These are phyloP conservation scores for Oryza australiensis DNA, from an alignment of 176 grass and related monocot species.

Conservation along the genomic window DNA sequence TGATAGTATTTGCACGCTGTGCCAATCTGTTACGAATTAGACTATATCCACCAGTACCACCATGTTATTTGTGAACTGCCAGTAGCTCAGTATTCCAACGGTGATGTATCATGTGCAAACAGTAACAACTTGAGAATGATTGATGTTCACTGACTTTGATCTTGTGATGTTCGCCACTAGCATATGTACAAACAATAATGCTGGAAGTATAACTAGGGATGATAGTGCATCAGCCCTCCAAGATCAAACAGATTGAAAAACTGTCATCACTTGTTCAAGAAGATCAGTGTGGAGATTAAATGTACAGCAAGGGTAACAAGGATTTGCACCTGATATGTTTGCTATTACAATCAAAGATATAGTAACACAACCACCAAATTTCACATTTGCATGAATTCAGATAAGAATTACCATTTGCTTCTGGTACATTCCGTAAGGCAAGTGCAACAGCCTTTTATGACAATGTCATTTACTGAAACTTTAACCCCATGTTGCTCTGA, in stretches of 20 bases:
- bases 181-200: neutral
- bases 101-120: neutral
- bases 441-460: slow-evolving; percentile 99
- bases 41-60: neutral
- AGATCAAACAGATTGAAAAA: neutral
- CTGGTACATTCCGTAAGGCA: slow-evolving; percentile 86
- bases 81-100: slow-evolving; percentile 9
- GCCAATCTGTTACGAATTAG: neutral
- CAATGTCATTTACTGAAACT: slow-evolving; percentile 97
- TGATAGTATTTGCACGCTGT: neutral
- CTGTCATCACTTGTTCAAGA: neutral
- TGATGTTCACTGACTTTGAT: neutral
- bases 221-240: neutral
- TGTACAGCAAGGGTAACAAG: neutral
- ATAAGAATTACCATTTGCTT: slow-evolving; percentile 85
- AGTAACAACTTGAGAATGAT: slow-evolving; percentile 33
- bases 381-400: neutral
- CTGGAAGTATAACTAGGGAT: neutral
- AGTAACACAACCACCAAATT: slow-evolving; percentile 5
- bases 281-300: neutral
- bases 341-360: neutral
- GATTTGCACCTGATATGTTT: neutral
- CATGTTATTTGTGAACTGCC: neutral
- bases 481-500: slow-evolving; percentile 87
- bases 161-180: neutral